Conservation (phyloP, 2,329 filamentous ascomycete genomes). For the Penicillium sp. region DNA sequence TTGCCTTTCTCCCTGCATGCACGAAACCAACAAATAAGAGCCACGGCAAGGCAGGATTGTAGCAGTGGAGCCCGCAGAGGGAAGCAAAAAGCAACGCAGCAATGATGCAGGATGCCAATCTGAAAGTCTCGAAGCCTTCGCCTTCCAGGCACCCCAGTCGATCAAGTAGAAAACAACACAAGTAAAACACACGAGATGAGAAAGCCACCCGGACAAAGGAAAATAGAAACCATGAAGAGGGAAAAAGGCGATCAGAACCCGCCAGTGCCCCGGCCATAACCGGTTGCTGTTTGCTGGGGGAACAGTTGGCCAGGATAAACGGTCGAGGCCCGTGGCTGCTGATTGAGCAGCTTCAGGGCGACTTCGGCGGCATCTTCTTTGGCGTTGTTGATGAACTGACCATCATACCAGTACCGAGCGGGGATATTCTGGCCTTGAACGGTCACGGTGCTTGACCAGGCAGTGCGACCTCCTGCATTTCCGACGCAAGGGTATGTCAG, state of each 20-base stretch:
- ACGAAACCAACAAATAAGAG: neutral
- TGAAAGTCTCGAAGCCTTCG: constrained; percentile 3
- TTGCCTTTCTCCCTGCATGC: neutral
- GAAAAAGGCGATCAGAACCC: constrained; percentile 29
- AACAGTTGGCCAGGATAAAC: constrained; percentile 24
- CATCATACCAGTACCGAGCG: constrained; percentile 90
- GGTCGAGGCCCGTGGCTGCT: constrained; percentile 22
- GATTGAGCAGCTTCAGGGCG: constrained; percentile 45
- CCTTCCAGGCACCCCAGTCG: constrained; percentile 1
- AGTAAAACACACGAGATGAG: constrained; percentile 8
- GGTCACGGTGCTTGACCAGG: constrained; percentile 79
- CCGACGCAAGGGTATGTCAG: constrained; percentile 22
- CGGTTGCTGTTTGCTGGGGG: constrained; percentile 12
- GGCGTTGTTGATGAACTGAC: constrained; percentile 78
- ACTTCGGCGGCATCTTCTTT: constrained; percentile 87
- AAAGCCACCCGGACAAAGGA: constrained; percentile 22
- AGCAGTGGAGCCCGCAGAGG: too few species aligned
- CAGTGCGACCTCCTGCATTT: constrained; percentile 70
- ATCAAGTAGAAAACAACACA: constrained; percentile 12
- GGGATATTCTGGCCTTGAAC: constrained; percentile 59
- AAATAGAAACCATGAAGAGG: constrained; percentile 11
- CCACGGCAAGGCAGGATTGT: too few species aligned
- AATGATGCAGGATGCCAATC: neutral
- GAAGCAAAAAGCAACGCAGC: neutral
- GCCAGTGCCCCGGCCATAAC: constrained; percentile 16